Evolutionary conservation across 2,329 filamentous ascomycete genomes (phyloP).

Genomic region (Colletotrichum spinosum): DNA sequence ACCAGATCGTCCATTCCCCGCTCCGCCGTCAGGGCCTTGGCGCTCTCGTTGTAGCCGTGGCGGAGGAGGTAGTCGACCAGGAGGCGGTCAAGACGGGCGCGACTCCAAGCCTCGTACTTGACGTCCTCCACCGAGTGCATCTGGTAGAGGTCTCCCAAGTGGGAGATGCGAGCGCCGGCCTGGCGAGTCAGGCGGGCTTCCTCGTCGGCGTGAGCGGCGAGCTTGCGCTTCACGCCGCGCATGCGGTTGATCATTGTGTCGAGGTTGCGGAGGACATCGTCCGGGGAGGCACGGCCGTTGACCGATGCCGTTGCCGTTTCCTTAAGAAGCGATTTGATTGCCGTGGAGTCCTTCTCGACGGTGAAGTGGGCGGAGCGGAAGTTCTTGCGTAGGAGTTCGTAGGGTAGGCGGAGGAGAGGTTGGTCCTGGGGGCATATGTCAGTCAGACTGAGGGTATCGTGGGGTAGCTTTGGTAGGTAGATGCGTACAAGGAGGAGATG

Average conservation of each 20-base stretch:
- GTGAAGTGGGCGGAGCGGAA: conserved; percentile 86
- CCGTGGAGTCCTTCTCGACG: conserved; percentile 77
- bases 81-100: conserved; percentile 82
- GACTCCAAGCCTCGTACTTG: conserved; percentile 92
- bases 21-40: conserved; percentile 78
- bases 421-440: conserved; percentile 74
- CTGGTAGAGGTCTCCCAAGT: conserved; percentile 83
- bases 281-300: conserved; percentile 69
- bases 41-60: conserved; percentile 83
- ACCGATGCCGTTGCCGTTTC: conserved; percentile 76
- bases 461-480: not conserved
- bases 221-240: conserved; percentile 89
- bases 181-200: conserved; percentile 82
- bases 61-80: conserved; percentile 93
- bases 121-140: conserved; percentile 89
- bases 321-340: conserved; percentile 70
- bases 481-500: conserved; percentile 77
- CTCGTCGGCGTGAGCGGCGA: conserved; percentile 81
- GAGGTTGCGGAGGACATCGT: conserved; percentile 82
- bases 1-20: conserved; percentile 84
- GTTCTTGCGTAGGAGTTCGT: conserved; percentile 93
- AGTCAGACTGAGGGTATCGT: not conserved
- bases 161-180: conserved; percentile 79
- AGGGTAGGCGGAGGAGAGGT: conserved; percentile 90
- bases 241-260: conserved; percentile 88